A percentile compares a stretch with the other conserved stretches of the same genome.
These are phyloP conservation scores for Amphibolis antarctica DNA, from an alignment of 106 monocot genomes.

Conservation along the genomic window DNA sequence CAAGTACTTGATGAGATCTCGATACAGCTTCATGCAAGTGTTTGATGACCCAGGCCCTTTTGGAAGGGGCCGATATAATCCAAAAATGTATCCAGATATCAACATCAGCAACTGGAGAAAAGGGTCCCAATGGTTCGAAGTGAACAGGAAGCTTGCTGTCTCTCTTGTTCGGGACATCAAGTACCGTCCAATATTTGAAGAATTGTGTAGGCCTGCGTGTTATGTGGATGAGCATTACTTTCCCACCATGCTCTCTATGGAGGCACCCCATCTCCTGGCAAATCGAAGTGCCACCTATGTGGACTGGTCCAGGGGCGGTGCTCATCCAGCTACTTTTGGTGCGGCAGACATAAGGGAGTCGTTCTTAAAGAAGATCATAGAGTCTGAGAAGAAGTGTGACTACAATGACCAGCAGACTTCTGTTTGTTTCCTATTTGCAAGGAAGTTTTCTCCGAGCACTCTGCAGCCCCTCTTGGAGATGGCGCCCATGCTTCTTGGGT, in stretches of 20 bases:
- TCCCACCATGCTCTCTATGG: constrained; percentile 45
- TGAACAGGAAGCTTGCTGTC: constrained; percentile 31
- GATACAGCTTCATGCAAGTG: constrained; percentile 27
- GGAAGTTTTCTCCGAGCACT: constrained; percentile 48
- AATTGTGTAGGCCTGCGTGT: constrained; percentile 39
- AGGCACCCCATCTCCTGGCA: constrained; percentile 9
- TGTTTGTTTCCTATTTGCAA: constrained; percentile 39
- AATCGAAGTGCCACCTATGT: constrained; percentile 9
- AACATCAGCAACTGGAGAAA: constrained; percentile 43
- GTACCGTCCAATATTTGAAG: constrained; percentile 39
- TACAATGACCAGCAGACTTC: constrained; percentile 20
- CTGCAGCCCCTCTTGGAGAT: constrained; percentile 34
- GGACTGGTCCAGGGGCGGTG: constrained; percentile 15
- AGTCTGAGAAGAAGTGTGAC: constrained; percentile 5
- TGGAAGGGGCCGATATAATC: constrained; percentile 43
- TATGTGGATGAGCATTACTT: constrained; percentile 76
- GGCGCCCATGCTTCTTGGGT: constrained; percentile 31
- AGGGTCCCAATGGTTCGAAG: constrained; percentile 66
- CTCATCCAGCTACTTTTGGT: constrained; percentile 15
- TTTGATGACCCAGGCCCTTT: constrained; percentile 36
- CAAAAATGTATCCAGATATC: constrained; percentile 43
- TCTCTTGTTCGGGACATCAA: constrained; percentile 30
- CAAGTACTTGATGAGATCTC: constrained; percentile 31
- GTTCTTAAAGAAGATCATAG: constrained; percentile 10
- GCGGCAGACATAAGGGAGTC: background rate